These are phyloP conservation scores for Myrmaecium sp. DNA, from an alignment of 2,329 filamentous ascomycete genomes.

Conservation along the genomic window DNA sequence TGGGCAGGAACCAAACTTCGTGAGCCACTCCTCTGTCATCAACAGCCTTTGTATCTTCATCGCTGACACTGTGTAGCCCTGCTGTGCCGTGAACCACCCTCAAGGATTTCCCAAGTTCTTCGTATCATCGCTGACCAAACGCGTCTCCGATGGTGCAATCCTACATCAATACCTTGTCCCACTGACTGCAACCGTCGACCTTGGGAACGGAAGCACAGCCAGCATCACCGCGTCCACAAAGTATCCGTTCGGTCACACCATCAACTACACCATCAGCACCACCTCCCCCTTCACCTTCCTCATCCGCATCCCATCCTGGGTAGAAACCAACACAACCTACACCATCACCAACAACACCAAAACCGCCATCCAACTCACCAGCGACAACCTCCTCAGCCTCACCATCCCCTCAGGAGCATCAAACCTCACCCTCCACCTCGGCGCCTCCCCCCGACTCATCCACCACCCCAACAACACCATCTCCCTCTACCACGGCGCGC, in stretches of 20 bases:
- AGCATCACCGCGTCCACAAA: conserved; percentile 29
- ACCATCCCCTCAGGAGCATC: conserved; percentile 17
- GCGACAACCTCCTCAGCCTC: conserved; percentile 25
- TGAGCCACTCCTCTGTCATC: too few species aligned
- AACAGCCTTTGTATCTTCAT: too few species aligned
- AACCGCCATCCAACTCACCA: conserved; percentile 8
- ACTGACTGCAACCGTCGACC: conserved; percentile 21
- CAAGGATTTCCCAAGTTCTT: conserved; percentile 41
- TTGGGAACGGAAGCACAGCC: conserved; percentile 17
- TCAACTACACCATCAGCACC: conserved; percentile 25
- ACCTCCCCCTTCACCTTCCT: conserved; percentile 24
- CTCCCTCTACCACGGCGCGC: conserved; percentile 17
- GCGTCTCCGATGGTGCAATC: conserved; percentile 25
- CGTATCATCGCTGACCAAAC: conserved; percentile 28
- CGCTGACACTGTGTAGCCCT: conserved; percentile 32
- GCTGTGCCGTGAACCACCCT: conserved; percentile 42
- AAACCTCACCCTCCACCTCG: conserved; percentile 18
- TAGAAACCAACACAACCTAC: conserved; percentile 7
- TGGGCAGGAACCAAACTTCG: conserved; percentile 32
- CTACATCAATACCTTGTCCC: conserved; percentile 35
- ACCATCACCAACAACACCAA: conserved; percentile 3
- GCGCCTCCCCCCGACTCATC: conserved; percentile 9
- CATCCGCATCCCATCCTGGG: conserved; percentile 31
- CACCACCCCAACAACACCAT: conserved; percentile 24
- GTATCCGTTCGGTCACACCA: conserved; percentile 29